Evolutionary conservation across 371 early-diverging fungal species (phyloP).

Genomic region (Umbelopsis sp.): DNA sequence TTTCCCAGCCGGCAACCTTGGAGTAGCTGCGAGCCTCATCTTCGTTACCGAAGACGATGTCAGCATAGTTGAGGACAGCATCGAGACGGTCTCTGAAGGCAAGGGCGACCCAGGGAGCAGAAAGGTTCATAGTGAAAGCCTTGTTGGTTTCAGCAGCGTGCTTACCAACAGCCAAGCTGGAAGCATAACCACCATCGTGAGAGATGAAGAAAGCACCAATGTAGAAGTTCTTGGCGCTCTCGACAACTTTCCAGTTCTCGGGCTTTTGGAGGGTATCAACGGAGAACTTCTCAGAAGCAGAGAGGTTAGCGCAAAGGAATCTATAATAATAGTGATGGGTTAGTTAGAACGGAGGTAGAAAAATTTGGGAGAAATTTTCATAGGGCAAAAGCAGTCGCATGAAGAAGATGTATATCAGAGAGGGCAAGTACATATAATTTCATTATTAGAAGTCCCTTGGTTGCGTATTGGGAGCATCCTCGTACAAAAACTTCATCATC

Average conservation of each 20-base stretch:
- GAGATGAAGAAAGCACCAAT: slow-evolving; percentile 93
- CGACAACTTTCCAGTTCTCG: slow-evolving; percentile 86
- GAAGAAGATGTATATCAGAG: slow-evolving; percentile 5
- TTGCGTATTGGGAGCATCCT: slow-evolving; percentile 19
- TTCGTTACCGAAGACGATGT: slow-evolving; percentile 95
- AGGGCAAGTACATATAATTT: slow-evolving; percentile 16
- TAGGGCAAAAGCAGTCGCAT: slow-evolving; percentile 14
- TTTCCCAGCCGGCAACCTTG: slow-evolving; percentile 65
- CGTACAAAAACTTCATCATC: slow-evolving; percentile 14
- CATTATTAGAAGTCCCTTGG: not conserved
- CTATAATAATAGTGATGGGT: slow-evolving; percentile 24
- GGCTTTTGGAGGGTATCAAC: slow-evolving; percentile 72
- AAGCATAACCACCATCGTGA: slow-evolving; percentile 65
- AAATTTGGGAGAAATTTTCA: slow-evolving; percentile 18
- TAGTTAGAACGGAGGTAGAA: not conserved
- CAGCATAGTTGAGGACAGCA: slow-evolving; percentile 80
- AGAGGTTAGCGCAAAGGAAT: slow-evolving; percentile 90
- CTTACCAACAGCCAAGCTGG: slow-evolving; percentile 83
- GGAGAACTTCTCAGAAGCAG: slow-evolving; percentile 91
- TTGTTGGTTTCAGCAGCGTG: slow-evolving; percentile 78
- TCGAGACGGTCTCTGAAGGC: slow-evolving; percentile 89
- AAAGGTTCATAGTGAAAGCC: slow-evolving; percentile 89
- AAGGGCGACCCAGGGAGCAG: slow-evolving; percentile 93
- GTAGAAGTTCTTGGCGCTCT: slow-evolving; percentile 89
- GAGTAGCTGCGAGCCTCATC: slow-evolving; percentile 90